These are phyloP conservation scores for Cercospora brassicicola DNA, from an alignment of 2,329 filamentous ascomycete species.

Conservation along the genomic window DNA sequence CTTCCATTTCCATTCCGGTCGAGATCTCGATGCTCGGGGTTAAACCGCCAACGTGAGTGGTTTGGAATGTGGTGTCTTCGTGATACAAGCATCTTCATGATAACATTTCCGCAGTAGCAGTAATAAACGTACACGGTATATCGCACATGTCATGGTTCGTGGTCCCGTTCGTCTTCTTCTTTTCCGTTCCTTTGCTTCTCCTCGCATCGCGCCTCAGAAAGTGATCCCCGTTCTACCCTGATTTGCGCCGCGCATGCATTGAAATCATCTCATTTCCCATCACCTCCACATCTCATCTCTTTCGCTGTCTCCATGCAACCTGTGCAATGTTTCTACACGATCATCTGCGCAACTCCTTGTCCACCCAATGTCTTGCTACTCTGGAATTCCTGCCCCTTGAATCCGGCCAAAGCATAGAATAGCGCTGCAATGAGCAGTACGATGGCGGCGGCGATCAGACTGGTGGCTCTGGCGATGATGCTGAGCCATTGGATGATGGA, in stretches of 20 bases:
- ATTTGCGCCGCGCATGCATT: neutral
- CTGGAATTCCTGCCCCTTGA: slow-evolving; percentile 83
- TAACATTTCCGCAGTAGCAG: neutral
- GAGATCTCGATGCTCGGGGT: neutral
- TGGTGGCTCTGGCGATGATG: slow-evolving; percentile 62
- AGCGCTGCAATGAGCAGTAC: slow-evolving; percentile 72
- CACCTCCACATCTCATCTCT: neutral
- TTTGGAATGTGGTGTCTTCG: neutral
- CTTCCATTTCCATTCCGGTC: neutral
- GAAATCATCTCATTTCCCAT: neutral
- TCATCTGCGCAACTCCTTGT: slow-evolving; percentile 94
- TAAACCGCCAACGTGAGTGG: neutral
- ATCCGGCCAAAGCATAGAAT: slow-evolving; percentile 77
- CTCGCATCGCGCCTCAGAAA: neutral
- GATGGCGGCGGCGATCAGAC: slow-evolving; percentile 82
- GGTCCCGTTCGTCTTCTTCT: neutral
- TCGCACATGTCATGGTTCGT: neutral
- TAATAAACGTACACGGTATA: neutral
- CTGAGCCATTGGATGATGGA: slow-evolving; percentile 82
- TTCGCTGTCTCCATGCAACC: neutral
- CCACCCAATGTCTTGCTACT: slow-evolving; percentile 96
- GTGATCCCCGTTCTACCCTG: neutral
- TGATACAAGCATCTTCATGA: neutral
- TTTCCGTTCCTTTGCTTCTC: neutral
- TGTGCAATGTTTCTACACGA: slow-evolving; percentile 61